These are phyloP conservation scores for Spathaspora arborariae DNA, from an alignment of 805 yeast species.

Conservation along the genomic window DNA sequence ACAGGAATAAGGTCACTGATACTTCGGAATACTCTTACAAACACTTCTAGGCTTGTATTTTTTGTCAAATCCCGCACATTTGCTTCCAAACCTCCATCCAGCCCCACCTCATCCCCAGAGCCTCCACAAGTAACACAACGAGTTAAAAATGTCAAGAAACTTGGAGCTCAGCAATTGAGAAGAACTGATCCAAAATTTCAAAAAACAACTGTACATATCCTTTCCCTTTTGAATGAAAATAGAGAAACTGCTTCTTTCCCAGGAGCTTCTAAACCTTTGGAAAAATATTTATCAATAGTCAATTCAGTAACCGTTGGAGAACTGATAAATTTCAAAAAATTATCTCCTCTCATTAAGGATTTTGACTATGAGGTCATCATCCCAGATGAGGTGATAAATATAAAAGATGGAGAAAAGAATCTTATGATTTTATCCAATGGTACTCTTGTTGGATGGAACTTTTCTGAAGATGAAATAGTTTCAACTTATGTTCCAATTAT, in stretches of 20 bases:
- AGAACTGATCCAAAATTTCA: slow-evolving; percentile 21
- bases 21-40: neutral
- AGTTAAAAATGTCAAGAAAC: slow-evolving; percentile 6
- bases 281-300: slow-evolving; percentile 42
- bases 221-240: slow-evolving; percentile 21
- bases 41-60: neutral
- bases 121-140: neutral
- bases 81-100: neutral
- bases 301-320: slow-evolving; percentile 75
- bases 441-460: slow-evolving; percentile 80
- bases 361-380: slow-evolving; percentile 30
- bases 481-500: slow-evolving; percentile 51
- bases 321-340: slow-evolving; percentile 53
- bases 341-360: slow-evolving; percentile 24
- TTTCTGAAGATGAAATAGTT: slow-evolving; percentile 51
- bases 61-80: neutral
- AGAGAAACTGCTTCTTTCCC: slow-evolving; percentile 11
- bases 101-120: neutral
- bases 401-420: slow-evolving; percentile 42
- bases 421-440: slow-evolving; percentile 73
- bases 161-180: slow-evolving; percentile 20
- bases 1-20: neutral
- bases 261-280: slow-evolving; percentile 18
- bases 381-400: slow-evolving; percentile 66
- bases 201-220: slow-evolving; percentile 18